Percentiles rank a stretch among this genome's conserved stretches.
Conservation (phyloP, 805 yeast genomes). For the Suhomyces kilbournensis region DNA sequence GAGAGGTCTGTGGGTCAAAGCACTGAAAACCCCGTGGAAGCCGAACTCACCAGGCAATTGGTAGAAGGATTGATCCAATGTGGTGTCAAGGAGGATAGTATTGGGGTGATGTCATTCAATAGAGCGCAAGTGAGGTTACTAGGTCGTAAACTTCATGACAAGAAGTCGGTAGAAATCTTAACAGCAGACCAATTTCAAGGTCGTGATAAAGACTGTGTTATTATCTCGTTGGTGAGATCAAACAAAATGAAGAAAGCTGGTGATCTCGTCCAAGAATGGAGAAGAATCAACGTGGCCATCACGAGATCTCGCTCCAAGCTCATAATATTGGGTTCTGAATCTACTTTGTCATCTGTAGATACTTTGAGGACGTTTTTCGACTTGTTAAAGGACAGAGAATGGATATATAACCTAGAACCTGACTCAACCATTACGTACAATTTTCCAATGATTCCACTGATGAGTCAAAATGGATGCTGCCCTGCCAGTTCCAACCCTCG, state of each 20-base stretch:
- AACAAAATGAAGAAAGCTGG: conserved; percentile 68
- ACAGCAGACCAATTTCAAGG: conserved; percentile 98
- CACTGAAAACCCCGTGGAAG: conserved; percentile 72
- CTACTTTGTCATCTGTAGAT: conserved; percentile 52
- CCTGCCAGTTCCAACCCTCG: neutral
- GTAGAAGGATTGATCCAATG: conserved; percentile 54
- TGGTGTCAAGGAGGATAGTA: conserved; percentile 57
- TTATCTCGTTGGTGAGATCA: conserved; percentile 85
- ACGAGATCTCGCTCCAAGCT: conserved; percentile 86
- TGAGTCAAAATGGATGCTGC: neutral
- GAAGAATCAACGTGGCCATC: conserved; percentile 91
- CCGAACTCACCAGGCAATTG: conserved; percentile 57
- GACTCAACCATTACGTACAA: conserved; percentile 39
- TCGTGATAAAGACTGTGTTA: conserved; percentile 86
- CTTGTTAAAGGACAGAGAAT: conserved; percentile 51
- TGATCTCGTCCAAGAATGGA: conserved; percentile 78
- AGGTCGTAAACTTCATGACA: conserved; percentile 20
- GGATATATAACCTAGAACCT: conserved; percentile 61
- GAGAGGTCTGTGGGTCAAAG: conserved; percentile 64
- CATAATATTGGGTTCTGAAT: conserved; percentile 75
- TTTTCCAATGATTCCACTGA: conserved; percentile 10
- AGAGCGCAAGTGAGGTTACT: conserved; percentile 64
- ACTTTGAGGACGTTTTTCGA: conserved; percentile 60
- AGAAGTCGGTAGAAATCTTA: conserved; percentile 61
- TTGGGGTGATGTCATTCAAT: conserved; percentile 90